Evolutionary conservation across 352 stramenopile genomes (phyloP), one percentile per base, ranked within the genome.

Genomic region (Phytopythium helicoides): DNA sequence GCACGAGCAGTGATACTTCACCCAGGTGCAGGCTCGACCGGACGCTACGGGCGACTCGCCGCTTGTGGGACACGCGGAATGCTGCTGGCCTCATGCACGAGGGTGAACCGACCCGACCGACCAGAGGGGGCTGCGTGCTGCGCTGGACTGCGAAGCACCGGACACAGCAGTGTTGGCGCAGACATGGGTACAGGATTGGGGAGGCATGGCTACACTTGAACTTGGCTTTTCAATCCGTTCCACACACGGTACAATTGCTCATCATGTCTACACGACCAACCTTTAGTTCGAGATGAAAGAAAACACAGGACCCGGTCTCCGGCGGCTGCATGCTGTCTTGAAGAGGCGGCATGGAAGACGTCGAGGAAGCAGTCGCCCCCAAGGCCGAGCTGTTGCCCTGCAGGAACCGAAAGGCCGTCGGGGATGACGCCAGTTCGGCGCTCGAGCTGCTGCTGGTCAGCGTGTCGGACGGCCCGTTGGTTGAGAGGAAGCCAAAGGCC

Each of bases 351-450:
- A 65, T 54, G 15, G 64, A 64, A 34, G 58, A 22, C 34, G 62
- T 51, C 11, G 59, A 64, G 6, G 68, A 65, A 6, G 54, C 60
- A 19, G 63, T 54, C 2, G 73, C 56, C 3, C 65, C 67, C 2
- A 69, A 65, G 8, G 70, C 72, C 6, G 67, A 68, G 22, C 53
- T 31, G 19, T 57, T 69, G 40, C 51, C 59, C n/a, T 58, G 62
- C 31, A 90, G 41, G 41, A 90, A 88, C 34, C 73, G 68, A 57
- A 90, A 88, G 5, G 65, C 72, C 0, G 75, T 87, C 3, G 76
- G 79, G 7, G 76, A 90, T 26, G 71, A 58, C 18, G 69, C 57
- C 8, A 71, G 59, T 3, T 71, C 71, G 31, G 44, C 67, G 10
- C 58, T 62, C 11, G 59, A 66, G 50, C 45, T 77, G 60, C 37